phyloP scores from a whole-genome alignment of 495 filamentous ascomycete species.

The Trichoderma asperelloides region DNA sequence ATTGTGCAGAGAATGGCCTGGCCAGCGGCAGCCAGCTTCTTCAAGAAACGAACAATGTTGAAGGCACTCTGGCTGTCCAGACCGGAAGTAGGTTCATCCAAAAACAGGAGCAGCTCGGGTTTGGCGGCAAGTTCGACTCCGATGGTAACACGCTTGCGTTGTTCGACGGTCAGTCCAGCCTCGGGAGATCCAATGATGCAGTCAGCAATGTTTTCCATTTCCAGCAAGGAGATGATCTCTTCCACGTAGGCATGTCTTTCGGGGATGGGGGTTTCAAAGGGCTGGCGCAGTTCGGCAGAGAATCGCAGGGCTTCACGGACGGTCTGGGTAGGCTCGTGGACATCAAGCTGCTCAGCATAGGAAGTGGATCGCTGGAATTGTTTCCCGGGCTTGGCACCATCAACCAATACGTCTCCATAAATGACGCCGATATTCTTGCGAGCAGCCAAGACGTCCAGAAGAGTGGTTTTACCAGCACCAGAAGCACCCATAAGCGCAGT shows the following conservation, averaged over 20 bases:
- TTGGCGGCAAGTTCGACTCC: constrained; percentile 82
- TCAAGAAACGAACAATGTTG: constrained; percentile 82
- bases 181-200: constrained; percentile 73
- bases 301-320: constrained; percentile 81
- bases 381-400: constrained; percentile 54
- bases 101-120: constrained; percentile 75
- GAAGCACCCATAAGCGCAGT: constrained; percentile 80
- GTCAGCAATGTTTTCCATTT: constrained; percentile 77
- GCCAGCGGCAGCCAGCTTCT: constrained; percentile 71
- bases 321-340: constrained; percentile 68
- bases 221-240: constrained; percentile 67
- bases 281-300: constrained; percentile 73
- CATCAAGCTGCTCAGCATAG: constrained; percentile 77
- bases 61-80: constrained; percentile 79
- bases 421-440: constrained; percentile 76
- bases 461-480: constrained; percentile 80
- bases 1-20: constrained; percentile 91
- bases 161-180: constrained; percentile 79
- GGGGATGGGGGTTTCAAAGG: constrained; percentile 52
- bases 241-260: constrained; percentile 84
- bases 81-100: constrained; percentile 86
- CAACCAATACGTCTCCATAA: constrained; percentile 62
- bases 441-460: constrained; percentile 68
- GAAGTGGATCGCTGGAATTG: constrained; percentile 72
- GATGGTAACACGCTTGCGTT: constrained; percentile 84